Evolutionary conservation across 2,329 filamentous ascomycete genomes (phyloP), one percentile per base, ranked within the genome.

Genomic region (Trichoderma afroharzianum): DNA sequence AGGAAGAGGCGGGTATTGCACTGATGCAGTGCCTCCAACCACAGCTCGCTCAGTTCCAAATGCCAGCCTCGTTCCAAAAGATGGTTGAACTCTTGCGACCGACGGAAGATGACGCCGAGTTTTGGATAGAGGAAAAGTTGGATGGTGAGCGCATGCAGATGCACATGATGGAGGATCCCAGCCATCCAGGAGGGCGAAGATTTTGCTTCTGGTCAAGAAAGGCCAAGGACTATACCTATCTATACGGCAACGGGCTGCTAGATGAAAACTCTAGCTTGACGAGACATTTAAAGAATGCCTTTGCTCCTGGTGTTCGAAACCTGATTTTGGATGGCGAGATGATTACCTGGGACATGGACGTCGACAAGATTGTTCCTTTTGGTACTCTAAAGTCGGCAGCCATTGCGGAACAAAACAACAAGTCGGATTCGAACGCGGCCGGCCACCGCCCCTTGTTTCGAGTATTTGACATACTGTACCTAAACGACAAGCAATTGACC

Each of bases 91-190:
- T 87, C 69, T 81, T 91, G 81, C 88, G 89, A 2, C 85, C 87
- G 0, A 91, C 89, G 0, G 88, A 91, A 28, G 90, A 93, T 0
- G 91, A 97, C 67, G 85, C 87, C 0, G 89, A 92, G 9, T 99
- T 97, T 78, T 98, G 95, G 94, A 96, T 98, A 62, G 96, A 99
- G 80, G 96, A 99, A 82, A 99, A 99, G 81, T 85, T 99, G 9
- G 96, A 99, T 76, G 96, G 96, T 1, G 96, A 99, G 82, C 89
- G 96, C 30, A 98, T 99, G 91, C 96, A 99, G 80, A 87, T 99
- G 79, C 96, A 99, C 80, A 95, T 98, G 92, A 81, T 88, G 14
- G 86, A 92, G 71, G 93, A 98, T 75, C 83, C 89, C 4, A 82
- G 81, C 1, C 83, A 90, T 0, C 87, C 89, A 0, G 94, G 94